Conservation (phyloP, 179 eudicot species). For the Monotropa hypopitys region DNA sequence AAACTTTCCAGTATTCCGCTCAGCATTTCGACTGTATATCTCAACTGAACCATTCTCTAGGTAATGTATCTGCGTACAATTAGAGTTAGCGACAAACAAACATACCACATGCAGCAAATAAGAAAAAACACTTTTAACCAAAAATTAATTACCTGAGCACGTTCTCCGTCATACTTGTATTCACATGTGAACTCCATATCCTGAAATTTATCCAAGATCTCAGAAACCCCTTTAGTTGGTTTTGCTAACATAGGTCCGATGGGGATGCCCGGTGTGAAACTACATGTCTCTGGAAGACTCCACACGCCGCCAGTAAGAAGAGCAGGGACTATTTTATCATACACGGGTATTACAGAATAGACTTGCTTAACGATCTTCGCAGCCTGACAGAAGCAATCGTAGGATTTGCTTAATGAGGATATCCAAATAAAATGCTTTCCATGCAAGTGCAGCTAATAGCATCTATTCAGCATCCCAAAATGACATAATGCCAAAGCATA, state of each 20-base stretch:
- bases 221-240: conserved; percentile 86
- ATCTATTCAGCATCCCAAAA: background rate
- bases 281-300: conserved; percentile 65
- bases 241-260: conserved; percentile 96
- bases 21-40: conserved; percentile 95
- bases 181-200: conserved; percentile 80
- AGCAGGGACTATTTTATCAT: conserved; percentile 75
- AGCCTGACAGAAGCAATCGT: conserved; percentile 38
- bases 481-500: background rate
- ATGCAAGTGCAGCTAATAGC: background rate
- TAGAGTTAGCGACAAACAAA: background rate
- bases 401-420: background rate
- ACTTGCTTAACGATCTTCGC: conserved; percentile 84
- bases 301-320: conserved; percentile 74
- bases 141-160: conserved; percentile 67
- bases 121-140: background rate
- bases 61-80: conserved; percentile 58
- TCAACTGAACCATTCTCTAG: conserved; percentile 86
- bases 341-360: conserved; percentile 77
- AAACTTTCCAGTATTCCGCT: conserved; percentile 82
- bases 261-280: conserved; percentile 78
- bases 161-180: conserved; percentile 97
- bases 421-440: background rate
- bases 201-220: conserved; percentile 87
- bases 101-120: background rate